Base-by-base conservation (phyloP, 331 rosid species). In the Pyracantha coccinea region DNA sequence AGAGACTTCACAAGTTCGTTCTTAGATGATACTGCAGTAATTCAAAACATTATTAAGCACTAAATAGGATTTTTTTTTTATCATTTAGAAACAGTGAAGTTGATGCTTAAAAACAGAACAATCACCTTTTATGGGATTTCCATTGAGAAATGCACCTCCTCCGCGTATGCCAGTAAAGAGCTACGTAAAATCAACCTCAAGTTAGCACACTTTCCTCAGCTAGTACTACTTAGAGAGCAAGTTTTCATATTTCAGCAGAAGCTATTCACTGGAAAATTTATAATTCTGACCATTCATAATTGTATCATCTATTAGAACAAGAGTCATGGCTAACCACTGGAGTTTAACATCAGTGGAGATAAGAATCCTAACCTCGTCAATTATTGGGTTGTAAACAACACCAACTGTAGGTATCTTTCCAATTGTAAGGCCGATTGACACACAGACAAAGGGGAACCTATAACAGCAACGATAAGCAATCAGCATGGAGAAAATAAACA, bases 371-470 rank as follows among this genome's bases (percentile, higher is more conserved):
- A 94, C 99, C 97, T 94, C 97, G 60, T 90, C 76, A 25, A 92
- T 82, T n/a, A 94, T 89, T 13, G 99, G 99, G 85, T 94, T 94
- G 93, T 90, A 92, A 78, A 92, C 97, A 78, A 94, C 99, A 75
- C 97, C 99, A 59, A 94, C 75, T 15, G 88, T 79, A 38, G 99
- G 97, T 81, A 77, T 74, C 84, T 90, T 94, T 74, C 83, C 89
- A 84, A 92, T 86, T 62, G 99, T 92, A 75, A 94, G 93, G 83
- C 99, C 99, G 53, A 94, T 92, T 54, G 99, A 94, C 69, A 94
- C 97, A 69, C 99, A 94, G 61, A 94, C 96, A 14, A 94, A 90
- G 44, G 99, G 99, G 81, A 90, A 94, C 83, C 97, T 94, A 66
- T 75, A 89, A 15, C 21, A 77, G 65, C 25, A 32, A 52, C 9